A percentile compares a stretch with the other conserved stretches of the same genome.
These are phyloP conservation scores for Aspergillus caelatus DNA, from an alignment of 2,329 filamentous ascomycete genomes.

Conservation along the genomic window DNA sequence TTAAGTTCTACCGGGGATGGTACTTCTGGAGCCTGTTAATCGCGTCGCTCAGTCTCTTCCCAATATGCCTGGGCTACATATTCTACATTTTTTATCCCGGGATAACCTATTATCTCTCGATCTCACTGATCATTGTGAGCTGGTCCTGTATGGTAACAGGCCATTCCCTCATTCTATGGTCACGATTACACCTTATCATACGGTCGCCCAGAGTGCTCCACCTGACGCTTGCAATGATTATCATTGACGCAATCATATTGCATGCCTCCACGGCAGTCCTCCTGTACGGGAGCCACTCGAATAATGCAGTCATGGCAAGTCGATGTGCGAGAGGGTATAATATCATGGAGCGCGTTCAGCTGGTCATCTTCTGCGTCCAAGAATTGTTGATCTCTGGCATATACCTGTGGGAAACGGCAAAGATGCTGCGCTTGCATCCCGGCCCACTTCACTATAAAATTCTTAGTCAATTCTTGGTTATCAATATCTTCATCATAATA, in stretches of 20 bases:
- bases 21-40: constrained; percentile 44
- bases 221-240: constrained; percentile 59
- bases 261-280: constrained; percentile 58
- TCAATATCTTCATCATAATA: constrained; percentile 50
- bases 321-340: constrained; percentile 37
- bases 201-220: constrained; percentile 50
- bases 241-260: constrained; percentile 55
- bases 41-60: constrained; percentile 34
- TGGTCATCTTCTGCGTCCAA: constrained; percentile 46
- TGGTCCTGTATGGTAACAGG: constrained; percentile 64
- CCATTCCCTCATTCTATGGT: constrained; percentile 64
- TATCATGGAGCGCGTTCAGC: constrained; percentile 44
- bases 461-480: constrained; percentile 50
- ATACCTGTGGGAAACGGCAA: constrained; percentile 56
- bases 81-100: constrained; percentile 36
- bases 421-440: constrained; percentile 39
- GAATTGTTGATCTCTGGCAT: constrained; percentile 49
- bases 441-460: constrained; percentile 34
- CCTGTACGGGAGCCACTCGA: constrained; percentile 46
- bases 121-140: constrained; percentile 51
- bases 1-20: constrained; percentile 35
- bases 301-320: background rate
- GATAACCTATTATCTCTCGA: constrained; percentile 31
- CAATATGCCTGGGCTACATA: constrained; percentile 39
- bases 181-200: constrained; percentile 61